Conservation (phyloP, 2,329 filamentous ascomycete species). For the Balansia obtecta region DNA sequence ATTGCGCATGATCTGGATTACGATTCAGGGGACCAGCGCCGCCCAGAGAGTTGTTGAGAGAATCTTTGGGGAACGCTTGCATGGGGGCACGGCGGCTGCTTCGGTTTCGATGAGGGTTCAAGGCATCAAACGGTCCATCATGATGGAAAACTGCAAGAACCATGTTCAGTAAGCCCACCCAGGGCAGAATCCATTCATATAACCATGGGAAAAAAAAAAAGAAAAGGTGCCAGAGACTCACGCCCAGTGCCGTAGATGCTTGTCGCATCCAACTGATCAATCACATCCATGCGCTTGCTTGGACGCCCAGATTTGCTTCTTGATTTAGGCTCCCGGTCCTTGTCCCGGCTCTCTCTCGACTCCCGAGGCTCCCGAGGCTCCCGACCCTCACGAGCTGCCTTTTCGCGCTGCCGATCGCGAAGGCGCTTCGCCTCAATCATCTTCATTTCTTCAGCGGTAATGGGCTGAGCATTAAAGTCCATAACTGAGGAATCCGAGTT, state of each 20-base stretch:
- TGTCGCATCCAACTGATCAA: constrained; percentile 92
- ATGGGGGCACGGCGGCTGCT: constrained; percentile 78
- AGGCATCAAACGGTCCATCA: constrained; percentile 92
- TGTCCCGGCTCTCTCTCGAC: constrained; percentile 31
- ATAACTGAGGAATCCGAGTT: constrained; percentile 71
- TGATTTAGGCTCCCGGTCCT: constrained; percentile 25
- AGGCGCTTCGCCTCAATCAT: constrained; percentile 24
- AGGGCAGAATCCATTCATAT: no score
- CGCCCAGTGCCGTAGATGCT: constrained; percentile 88
- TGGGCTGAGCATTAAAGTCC: constrained; percentile 41
- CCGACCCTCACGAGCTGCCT: constrained; percentile 2
- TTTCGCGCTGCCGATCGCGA: constrained; percentile 13
- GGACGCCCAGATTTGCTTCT: constrained; percentile 36
- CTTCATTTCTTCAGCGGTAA: constrained; percentile 40
- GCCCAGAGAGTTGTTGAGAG: constrained; percentile 82
- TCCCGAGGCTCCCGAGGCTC: constrained; percentile 25
- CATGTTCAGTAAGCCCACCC: background rate
- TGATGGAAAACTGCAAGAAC: constrained; percentile 75
- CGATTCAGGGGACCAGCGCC: constrained; percentile 75
- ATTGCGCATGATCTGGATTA: constrained; percentile 72
- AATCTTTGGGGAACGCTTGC: constrained; percentile 90
- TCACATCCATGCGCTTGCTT: constrained; percentile 61
- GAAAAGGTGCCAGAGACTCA: constrained; percentile 34
- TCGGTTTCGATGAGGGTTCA: constrained; percentile 87
- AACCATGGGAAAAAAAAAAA: no score